Base-by-base conservation (phyloP, 2,329 filamentous ascomycete genomes). In the Penicillium capsulatum region DNA sequence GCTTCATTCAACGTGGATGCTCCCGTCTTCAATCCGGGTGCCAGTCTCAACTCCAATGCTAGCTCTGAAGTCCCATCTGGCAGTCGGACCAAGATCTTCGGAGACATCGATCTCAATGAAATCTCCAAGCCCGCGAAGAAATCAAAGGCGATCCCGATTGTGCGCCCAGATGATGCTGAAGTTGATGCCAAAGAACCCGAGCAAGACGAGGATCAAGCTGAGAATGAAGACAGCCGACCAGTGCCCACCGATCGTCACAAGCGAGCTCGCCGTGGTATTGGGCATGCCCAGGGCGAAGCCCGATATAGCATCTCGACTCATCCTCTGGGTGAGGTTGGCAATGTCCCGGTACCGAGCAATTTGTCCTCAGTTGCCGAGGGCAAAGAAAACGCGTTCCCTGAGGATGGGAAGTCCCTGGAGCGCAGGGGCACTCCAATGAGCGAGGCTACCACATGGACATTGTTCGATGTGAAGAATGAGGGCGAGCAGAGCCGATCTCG, bases 121-220 rank as follows among this genome's bases (percentile, higher is more conserved):
- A 74, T 80, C 34, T 67, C 79, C 17, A 84, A 84, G 55, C 76
- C 82, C 5, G 63, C 68, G 1, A 88, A 85, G 66, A 81, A 80
- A 53, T 86, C 83, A 3, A 96, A 92, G 67, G 88, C 88, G 7
- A 77, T 95, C 38, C 85, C 89, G 0, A 94, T 95, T 47, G 67
- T 91, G 7, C 75, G 74, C 27, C 85, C 86, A 1, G 73, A 80
- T 41, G 80, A 72, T 53, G 66, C 48, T 42, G 69, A 71, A 50
- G 63, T 69, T 47, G 64, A 61, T 2, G 59, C 64, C 34, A 55
- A 59, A 17, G 59, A 61, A 31, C 55, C 58, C 40, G 58, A 59
- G 17, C 58, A 68, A 14, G 64, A 58, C 40, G 58, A 59, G 17
- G 58, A 68, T 14, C 63, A 63, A 6, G 57, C 64, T 7, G 74